Evolutionary conservation across 257 asterid genomes (phyloP), one percentile per base, ranked within the genome.

Genomic region (Gentiana straminea): DNA sequence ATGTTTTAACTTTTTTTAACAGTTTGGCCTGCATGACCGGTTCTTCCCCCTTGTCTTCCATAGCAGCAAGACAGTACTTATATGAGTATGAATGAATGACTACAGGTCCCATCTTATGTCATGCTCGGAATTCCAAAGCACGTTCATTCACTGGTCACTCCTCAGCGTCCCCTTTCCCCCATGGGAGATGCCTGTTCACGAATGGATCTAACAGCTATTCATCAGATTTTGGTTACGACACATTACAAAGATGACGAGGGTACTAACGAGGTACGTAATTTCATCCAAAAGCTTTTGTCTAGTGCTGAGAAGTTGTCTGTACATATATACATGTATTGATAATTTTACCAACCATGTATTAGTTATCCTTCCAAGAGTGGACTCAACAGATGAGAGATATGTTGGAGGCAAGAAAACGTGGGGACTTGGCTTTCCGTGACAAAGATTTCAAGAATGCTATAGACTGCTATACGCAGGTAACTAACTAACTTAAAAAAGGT

Each of bases 341-440:
- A 24, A 24, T 24, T 41, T 41, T 41, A 10, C 9, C 37, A 49
- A 55, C 54, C 66, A 13, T 32, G 56, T 54, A 59, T 52, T 58
- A 89, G 97, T 74, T 89, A 64, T 86, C 97, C 47, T 89, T 89
- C 74, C 97, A 89, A 89, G 97, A 85, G 70, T 89, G 97, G 95
- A 89, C 97, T 57, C 91, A 85, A 58, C 95, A 89, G 72, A 86
- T 86, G 92, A 79, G 89, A 68, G 97, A 86, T 62, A 86, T 86
- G 95, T 54, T 83, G 75, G 95, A 89, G 9, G 95, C 95, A 8
- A 83, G 94, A 78, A 89, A 89, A 70, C 80, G 97, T 12, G 97
- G 97, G 7, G 97, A 89, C 80, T 68, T 80, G 71, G 95, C 97
- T 36, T 89, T 89, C 74, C 97, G 89, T 33, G 97, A 86, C 67